Evolutionary conservation across 2,329 filamentous ascomycete genomes (phyloP), one percentile per base, ranked within the genome.

Genomic region (Aspergillus fischeri): DNA sequence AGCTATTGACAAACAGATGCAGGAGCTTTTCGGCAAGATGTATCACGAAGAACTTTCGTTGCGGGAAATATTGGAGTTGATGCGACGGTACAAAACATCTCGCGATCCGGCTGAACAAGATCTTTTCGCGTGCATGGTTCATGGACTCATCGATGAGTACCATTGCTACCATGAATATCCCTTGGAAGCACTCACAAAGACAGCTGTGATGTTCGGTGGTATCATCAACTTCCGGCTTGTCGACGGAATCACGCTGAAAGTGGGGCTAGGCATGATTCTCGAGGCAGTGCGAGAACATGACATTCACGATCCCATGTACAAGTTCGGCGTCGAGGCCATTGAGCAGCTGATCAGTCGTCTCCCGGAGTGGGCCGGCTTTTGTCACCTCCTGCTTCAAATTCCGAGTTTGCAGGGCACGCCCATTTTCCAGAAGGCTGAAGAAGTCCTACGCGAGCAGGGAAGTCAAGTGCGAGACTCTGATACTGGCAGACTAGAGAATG

Each of bases 11-110:
- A 86, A 84, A 62, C 90, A 91, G 72, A 99, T 99, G 94, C 92
- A 97, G 69, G 91, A 97, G 64, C 88, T 96, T 61, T 99, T 97
- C 74, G 97, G 96, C 75, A 90, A 90, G 68, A 97, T 99, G 92
- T 99, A 99, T 71, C 90, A 91, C 63, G 89, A 91, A 63, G 91
- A 97, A 64, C 86, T 92, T 21, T 88, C 93, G 61, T 90, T 97
- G 20, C 86, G 91, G 55, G 86, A 91, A 54, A 90, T 99, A 62
- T 89, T 99, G 52, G 87, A 90, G 60, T 85, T 91, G 42, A 84
- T 99, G 67, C 87, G 91, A 62, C 83, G 85, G 55, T 96, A 96
- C 77, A 97, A 99, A 73, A 86, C 86, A 55, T 97, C 95, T 0
- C 85, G 86, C 50, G 89, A 94, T 59, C 83, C 91, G 1, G 79